phyloP scores from a whole-genome alignment of 106 monocot species.

The Iris macrosiphon region DNA sequence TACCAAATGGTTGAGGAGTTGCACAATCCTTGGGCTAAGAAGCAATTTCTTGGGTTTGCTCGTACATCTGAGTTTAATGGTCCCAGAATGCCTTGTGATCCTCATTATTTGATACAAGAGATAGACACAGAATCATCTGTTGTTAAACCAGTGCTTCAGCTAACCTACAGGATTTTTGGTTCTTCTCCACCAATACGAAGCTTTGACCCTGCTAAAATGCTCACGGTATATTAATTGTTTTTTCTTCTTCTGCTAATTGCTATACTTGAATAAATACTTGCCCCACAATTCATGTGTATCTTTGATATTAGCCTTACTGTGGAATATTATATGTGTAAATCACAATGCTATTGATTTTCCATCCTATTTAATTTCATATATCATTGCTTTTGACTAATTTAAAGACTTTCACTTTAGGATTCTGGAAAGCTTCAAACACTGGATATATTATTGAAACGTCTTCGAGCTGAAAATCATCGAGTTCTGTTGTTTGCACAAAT shows the following conservation, averaged over 20 bases:
- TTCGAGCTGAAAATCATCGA: constrained; percentile 89
- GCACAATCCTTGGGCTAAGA: constrained; percentile 88
- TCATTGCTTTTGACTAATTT: constrained; percentile 4
- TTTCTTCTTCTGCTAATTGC: not conserved
- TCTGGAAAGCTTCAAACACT: constrained; percentile 96
- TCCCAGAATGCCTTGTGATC: constrained; percentile 43
- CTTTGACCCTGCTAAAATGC: constrained; percentile 97
- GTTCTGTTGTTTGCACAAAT: constrained; percentile 98
- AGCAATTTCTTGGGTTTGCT: constrained; percentile 78
- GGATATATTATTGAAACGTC: constrained; percentile 76
- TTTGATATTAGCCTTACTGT: no score
- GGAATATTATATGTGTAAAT: no score
- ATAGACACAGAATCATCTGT: constrained; percentile 44
- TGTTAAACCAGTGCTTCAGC: constrained; percentile 65
- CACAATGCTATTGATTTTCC: no score
- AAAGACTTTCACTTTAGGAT: constrained; percentile 49
- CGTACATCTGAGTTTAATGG: constrained; percentile 91
- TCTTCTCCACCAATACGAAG: constrained; percentile 85
- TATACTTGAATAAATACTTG: no score
- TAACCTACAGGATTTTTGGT: constrained; percentile 82
- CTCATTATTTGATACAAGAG: constrained; percentile 83
- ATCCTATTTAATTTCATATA: no score
- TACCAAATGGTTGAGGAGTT: constrained; percentile 65
- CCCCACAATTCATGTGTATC: no score
- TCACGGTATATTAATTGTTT: constrained; percentile 52